Base-by-base conservation (phyloP, 2,329 filamentous ascomycete genomes). In the Colletotrichum tanaceti region DNA sequence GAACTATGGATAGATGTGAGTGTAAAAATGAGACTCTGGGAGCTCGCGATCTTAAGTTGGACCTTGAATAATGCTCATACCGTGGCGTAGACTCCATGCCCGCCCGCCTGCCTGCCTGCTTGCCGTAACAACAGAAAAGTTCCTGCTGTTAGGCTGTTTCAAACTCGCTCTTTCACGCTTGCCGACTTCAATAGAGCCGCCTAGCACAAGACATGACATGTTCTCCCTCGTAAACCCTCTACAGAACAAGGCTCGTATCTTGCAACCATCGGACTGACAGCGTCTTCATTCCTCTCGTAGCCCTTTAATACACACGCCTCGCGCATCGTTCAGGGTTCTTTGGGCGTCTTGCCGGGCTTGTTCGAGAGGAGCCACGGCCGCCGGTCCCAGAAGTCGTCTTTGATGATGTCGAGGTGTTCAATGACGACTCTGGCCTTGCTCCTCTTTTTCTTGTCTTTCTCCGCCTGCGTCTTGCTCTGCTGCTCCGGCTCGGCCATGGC, bases 361-460 rank as follows among this genome's bases (percentile, higher is more conserved):
- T 91, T 91, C 1, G 90, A 92, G 61, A 94, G 77, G 65, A 96
- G 84, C 93, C 94, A 98, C 1, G 94, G 94, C 76, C 94, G 86
- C 74, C 86, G 86, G 71, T 93, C 86, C 96, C 96, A 99, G 77
- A 99, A 99, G 4, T 93, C 92, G 79, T 98, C 93, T 74, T 92
- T 94, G 80, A 99, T 98, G 74, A 99, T 92, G 80, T 99, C 96
- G 68, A 96, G 81, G 82, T 98, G 94, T 76, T 94, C 90, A 44
- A 97, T 85, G 43, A 93, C 87, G 53, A 99, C 90, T 59, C 86
- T 86, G 0, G 94, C 94, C 79, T 97, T 98, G 68, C 87, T 86
- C 62, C 91, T 87, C 71, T 89, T 86, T 82, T 97, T 98, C 76
- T 86, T 90, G 71, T 97, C 90, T 74, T 92, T 97, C 66, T 98